phyloP scores from a whole-genome alignment of 1,284 basidiomycete genomes.

The Rhizoctonia solani region DNA sequence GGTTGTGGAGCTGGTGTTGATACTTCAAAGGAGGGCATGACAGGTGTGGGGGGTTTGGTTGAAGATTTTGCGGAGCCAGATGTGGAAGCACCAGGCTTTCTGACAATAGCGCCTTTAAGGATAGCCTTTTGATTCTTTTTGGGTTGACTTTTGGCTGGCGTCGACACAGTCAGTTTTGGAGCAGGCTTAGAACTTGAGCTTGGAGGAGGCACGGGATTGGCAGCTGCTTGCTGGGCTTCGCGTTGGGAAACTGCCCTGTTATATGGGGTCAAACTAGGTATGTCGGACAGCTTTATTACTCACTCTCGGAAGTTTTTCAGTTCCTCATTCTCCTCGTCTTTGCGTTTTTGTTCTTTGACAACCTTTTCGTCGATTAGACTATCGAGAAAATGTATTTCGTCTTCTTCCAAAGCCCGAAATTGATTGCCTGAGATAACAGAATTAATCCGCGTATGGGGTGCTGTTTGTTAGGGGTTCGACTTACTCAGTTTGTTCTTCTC shows the following conservation, averaged over 20 bases:
- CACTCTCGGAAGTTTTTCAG: constrained; percentile 79
- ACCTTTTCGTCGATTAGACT: constrained; percentile 76
- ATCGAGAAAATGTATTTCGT: constrained; percentile 87
- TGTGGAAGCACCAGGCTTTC: constrained; percentile 13
- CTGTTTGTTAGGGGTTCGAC: constrained; percentile 37
- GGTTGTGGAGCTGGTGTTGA: not conserved
- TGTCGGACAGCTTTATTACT: constrained; percentile 39
- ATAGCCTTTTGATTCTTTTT: constrained; percentile 42
- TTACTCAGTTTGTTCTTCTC: constrained; percentile 85
- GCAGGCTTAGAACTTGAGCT: constrained; percentile 43
- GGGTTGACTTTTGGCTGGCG: constrained; percentile 31
- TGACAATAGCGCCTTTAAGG: constrained; percentile 74
- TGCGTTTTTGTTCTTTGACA: constrained; percentile 72
- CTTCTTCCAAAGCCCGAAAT: constrained; percentile 86
- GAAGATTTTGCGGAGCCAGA: constrained; percentile 11
- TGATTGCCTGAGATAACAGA: constrained; percentile 68
- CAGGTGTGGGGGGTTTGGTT: not conserved
- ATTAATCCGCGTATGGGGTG: constrained; percentile 35
- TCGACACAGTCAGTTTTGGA: constrained; percentile 40
- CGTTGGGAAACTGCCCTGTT: constrained; percentile 74
- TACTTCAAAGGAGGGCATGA: not conserved
- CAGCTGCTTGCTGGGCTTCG: constrained; percentile 55
- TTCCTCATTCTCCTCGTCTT: constrained; percentile 79
- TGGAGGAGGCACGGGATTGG: constrained; percentile 49
- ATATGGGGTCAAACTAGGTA: not conserved